Percentiles rank a stretch among this genome's conserved stretches.
Evolutionary conservation across 2,329 filamentous ascomycete genomes (phyloP).

Genomic region (Epichloe aotearoae): DNA sequence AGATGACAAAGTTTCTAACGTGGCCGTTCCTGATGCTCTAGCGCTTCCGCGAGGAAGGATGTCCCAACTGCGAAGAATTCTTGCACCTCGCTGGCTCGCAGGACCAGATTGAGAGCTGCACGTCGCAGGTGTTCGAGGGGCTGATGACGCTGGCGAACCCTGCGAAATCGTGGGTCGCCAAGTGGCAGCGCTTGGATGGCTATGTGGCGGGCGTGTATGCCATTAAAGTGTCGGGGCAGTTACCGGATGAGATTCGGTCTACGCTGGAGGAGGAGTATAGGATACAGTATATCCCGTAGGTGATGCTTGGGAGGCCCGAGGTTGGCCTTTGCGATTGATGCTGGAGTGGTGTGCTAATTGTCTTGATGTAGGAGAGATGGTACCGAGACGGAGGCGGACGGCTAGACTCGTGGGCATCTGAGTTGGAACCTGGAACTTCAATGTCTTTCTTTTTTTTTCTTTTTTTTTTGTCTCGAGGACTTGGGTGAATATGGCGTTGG

Average conservation of each 20-base stretch:
- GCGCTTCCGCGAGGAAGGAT: constrained; percentile 79
- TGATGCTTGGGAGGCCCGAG: constrained; percentile 21
- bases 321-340: neutral
- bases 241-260: constrained; percentile 51
- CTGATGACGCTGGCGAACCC: constrained; percentile 77
- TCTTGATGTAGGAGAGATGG: constrained; percentile 39
- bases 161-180: constrained; percentile 83
- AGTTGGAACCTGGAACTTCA: neutral
- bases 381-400: constrained; percentile 37
- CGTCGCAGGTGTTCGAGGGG: constrained; percentile 90
- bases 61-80: constrained; percentile 92
- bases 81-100: constrained; percentile 67
- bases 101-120: constrained; percentile 84
- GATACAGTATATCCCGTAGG: constrained; percentile 53
- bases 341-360: neutral
- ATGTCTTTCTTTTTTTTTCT: neutral
- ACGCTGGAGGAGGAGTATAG: constrained; percentile 50
- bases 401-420: constrained; percentile 8
- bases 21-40: constrained; percentile 19
- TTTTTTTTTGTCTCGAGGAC: neutral
- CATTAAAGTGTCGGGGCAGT: constrained; percentile 78
- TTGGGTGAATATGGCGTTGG: constrained; percentile 3
- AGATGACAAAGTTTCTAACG: neutral
- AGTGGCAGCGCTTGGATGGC: constrained; percentile 82
- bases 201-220: constrained; percentile 89